Percentiles rank a stretch among this genome's conserved stretches.
These are phyloP conservation scores for Phaseolus coccineus DNA, from an alignment of 331 rosid species.

Conservation along the genomic window DNA sequence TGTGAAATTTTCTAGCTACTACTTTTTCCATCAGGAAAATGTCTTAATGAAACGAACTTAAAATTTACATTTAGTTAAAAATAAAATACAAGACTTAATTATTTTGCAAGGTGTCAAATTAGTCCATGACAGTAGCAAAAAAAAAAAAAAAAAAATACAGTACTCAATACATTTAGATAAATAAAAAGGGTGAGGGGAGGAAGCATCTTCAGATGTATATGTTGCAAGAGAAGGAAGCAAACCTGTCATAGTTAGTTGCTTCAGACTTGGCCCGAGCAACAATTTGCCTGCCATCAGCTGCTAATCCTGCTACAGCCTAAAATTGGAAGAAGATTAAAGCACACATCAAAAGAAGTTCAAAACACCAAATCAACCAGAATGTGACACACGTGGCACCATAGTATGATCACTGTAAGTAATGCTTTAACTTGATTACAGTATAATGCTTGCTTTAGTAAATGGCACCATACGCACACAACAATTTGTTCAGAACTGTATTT, in stretches of 20 bases:
- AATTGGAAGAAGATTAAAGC: conserved; percentile 39
- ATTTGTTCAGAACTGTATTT: not conserved
- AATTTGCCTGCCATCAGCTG: conserved; percentile 98
- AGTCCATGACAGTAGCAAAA: conserved; percentile 15
- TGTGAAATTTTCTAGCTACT: not conserved
- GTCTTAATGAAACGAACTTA: not conserved
- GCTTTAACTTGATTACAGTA: not conserved
- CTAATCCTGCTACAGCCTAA: conserved; percentile 98
- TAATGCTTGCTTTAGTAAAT: not conserved
- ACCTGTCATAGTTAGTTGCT: conserved; percentile 91
- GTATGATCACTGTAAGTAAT: not conserved
- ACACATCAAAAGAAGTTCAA: conserved; percentile 15
- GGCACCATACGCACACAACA: conserved; percentile 8
- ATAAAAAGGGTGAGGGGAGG: not conserved
- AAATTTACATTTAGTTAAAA: conserved; percentile 1
- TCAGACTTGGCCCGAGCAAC: conserved; percentile 96
- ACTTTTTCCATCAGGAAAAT: not conserved
- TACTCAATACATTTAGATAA: conserved; percentile 11
- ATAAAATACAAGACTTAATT: conserved; percentile 14
- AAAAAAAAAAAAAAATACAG: not conserved
- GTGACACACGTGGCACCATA: not conserved
- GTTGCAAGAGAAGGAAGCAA: conserved; percentile 37
- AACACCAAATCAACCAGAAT: conserved; percentile 22
- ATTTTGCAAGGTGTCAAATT: not conserved
- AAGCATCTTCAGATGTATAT: conserved; percentile 25